phyloP scores from a whole-genome alignment of 768 basidiomycete genomes.

The Multifurca ochricompacta region DNA sequence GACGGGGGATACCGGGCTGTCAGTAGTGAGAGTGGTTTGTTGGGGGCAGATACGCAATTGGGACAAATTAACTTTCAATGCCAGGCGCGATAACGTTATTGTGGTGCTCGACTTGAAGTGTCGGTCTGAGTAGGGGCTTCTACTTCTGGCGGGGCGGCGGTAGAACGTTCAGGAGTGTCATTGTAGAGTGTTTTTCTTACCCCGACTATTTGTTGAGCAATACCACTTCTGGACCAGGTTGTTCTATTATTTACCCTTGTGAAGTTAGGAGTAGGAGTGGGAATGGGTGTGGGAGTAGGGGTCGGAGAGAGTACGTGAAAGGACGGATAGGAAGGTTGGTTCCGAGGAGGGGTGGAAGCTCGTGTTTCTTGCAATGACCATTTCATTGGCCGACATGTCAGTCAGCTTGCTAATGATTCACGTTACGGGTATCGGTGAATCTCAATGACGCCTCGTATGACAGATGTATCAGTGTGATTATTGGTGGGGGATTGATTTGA shows the following conservation, averaged over 20 bases:
- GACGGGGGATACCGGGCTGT: slow-evolving; percentile 16
- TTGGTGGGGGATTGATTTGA: slow-evolving; percentile 13
- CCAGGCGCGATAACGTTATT: slow-evolving; percentile 18
- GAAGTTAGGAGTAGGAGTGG: neutral
- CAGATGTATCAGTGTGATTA: slow-evolving; percentile 12
- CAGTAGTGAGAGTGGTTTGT: neutral
- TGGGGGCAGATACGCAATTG: slow-evolving; percentile 11
- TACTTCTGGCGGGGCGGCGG: slow-evolving; percentile 19
- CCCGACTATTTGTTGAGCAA: neutral
- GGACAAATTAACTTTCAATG: slow-evolving; percentile 17
- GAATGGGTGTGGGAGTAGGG: neutral
- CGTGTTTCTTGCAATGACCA: slow-evolving; percentile 12
- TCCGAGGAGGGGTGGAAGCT: slow-evolving; percentile 15
- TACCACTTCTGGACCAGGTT: neutral
- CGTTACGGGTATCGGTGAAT: slow-evolving; percentile 12
- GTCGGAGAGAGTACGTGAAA: neutral
- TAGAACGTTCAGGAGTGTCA: slow-evolving; percentile 13
- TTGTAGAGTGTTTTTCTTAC: neutral
- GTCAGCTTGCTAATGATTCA: slow-evolving; percentile 16
- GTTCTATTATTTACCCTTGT: neutral
- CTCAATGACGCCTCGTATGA: slow-evolving; percentile 14
- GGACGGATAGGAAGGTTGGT: neutral
- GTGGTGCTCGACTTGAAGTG: slow-evolving; percentile 14
- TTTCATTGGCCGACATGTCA: slow-evolving; percentile 14
- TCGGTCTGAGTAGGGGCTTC: neutral